Evolutionary conservation across 371 early-diverging fungal genomes (phyloP), one percentile per base, ranked within the genome.

Genomic region (Actinomortierella wolfii): DNA sequence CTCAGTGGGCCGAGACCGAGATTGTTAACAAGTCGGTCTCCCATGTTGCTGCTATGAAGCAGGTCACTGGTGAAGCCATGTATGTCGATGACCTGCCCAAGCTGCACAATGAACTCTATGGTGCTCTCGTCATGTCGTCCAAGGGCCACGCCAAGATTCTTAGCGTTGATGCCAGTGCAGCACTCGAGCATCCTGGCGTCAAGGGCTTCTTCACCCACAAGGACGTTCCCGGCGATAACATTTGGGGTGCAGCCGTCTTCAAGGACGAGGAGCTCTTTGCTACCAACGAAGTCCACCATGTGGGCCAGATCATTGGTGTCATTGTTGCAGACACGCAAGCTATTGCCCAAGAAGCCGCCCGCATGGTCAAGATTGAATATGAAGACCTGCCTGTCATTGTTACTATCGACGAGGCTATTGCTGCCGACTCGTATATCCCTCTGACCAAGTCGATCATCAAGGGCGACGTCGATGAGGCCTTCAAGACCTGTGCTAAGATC

Each of bases 41-140:
- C 29, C 92, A 92, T 61, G 53, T 84, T 25, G 80, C 89, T 21
- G 92, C 90, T n/a, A 74, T 89, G 64, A 89, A 88, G 76, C 93
- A 93, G 61, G 83, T 81, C 41, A 91, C 91, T n/a, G 92, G 93
- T 26, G 88, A 89, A 62, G 92, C 93, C 14, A 67, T 81, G 18
- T 93, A 91, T 68, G 64, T 84, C 7, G 92, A 93, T 73, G 93
- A 93, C 63, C 86, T 91, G 61, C 93, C 93, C 15, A 64, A 61
- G 39, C 49, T 79, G 9, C 67, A 76, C 28, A 82, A 79, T 59
- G 92, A 93, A 73, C 60, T 85, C 51, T 83, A 87, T 63, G 83
- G 79, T 40, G 86, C 78, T 3, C 63, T 88, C 56, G 89, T 93
- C 39, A 69, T 83, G 53, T 83, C 87, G 24, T 59, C 78, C 46